Conservation (phyloP, 495 filamentous ascomycete species). For the Oidiodendron maius region DNA sequence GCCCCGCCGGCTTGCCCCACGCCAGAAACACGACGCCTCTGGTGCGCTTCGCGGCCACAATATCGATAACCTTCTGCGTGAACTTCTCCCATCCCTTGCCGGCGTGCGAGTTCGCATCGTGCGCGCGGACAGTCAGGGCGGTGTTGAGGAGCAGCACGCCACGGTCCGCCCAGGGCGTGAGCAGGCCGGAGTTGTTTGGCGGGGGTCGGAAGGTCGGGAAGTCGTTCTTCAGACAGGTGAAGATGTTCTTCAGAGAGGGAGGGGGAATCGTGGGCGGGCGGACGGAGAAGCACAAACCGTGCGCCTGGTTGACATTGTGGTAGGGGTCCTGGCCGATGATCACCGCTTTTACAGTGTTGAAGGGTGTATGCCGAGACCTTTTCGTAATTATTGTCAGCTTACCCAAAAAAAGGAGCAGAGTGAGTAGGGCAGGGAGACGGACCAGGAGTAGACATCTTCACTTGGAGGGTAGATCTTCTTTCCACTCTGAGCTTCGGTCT, state of each 20-base stretch:
- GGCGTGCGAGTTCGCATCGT: constrained; percentile 76
- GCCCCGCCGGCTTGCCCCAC: constrained; percentile 79
- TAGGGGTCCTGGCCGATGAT: constrained; percentile 96
- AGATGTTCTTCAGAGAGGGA: constrained; percentile 87
- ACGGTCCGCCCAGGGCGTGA: constrained; percentile 88
- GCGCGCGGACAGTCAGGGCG: constrained; percentile 83
- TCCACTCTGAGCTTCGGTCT: constrained; percentile 63
- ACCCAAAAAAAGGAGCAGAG: background rate
- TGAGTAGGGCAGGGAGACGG: constrained; percentile 17
- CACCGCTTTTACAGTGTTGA: constrained; percentile 79
- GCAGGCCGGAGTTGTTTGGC: constrained; percentile 67
- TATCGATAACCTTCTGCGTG: constrained; percentile 85
- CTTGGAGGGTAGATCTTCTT: constrained; percentile 79
- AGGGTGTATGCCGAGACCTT: constrained; percentile 87
- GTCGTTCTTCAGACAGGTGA: constrained; percentile 75
- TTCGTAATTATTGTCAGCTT: background rate
- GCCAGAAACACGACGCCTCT: constrained; percentile 89
- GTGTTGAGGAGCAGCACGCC: constrained; percentile 92
- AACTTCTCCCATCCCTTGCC: constrained; percentile 87
- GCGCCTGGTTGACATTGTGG: constrained; percentile 91
- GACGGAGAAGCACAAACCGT: constrained; percentile 92
- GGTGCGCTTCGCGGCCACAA: constrained; percentile 66
- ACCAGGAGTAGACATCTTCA: constrained; percentile 95
- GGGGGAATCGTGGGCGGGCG: constrained; percentile 83
- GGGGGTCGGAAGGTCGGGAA: constrained; percentile 76